phyloP scores from a whole-genome alignment of 2,329 filamentous ascomycete species.

The Cordyceps militaris region DNA sequence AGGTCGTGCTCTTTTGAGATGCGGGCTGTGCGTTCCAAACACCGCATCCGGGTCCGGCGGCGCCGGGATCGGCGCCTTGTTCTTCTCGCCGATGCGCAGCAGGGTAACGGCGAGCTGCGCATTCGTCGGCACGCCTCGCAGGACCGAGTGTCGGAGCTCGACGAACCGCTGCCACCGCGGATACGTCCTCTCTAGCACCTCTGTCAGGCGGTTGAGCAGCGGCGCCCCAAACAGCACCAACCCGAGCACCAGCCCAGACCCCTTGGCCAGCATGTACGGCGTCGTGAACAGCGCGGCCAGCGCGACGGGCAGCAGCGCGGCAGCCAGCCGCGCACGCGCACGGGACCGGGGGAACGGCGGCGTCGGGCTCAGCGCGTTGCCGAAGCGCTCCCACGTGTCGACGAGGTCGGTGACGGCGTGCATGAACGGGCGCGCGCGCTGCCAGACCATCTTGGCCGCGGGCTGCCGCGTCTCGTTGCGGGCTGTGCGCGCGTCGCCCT shows the following conservation, averaged over 20 bases:
- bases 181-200: conserved; percentile 52
- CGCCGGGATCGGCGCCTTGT: conserved; percentile 69
- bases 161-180: conserved; percentile 71
- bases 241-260: conserved; percentile 58
- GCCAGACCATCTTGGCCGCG: conserved; percentile 71
- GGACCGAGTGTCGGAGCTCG: conserved; percentile 65
- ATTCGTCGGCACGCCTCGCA: conserved; percentile 80
- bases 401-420: conserved; percentile 38
- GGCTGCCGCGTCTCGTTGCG: conserved; percentile 72
- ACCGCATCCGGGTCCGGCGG: conserved; percentile 27
- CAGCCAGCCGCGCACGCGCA: conserved; percentile 48
- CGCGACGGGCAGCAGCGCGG: conserved; percentile 38
- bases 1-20: background rate
- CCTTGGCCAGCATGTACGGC: conserved; percentile 53
- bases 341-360: conserved; percentile 50
- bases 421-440: conserved; percentile 68
- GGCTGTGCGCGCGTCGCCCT: conserved; percentile 33
- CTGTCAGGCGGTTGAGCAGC: conserved; percentile 53
- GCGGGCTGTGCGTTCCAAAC: background rate
- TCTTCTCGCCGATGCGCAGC: conserved; percentile 72
- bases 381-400: conserved; percentile 46
- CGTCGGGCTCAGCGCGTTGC: conserved; percentile 54
- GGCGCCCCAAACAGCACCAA: conserved; percentile 77
- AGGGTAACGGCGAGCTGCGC: conserved; percentile 76
- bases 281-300: background rate